phyloP scores from a whole-genome alignment of 441 rosid genomes.

The Populus hybrid region DNA sequence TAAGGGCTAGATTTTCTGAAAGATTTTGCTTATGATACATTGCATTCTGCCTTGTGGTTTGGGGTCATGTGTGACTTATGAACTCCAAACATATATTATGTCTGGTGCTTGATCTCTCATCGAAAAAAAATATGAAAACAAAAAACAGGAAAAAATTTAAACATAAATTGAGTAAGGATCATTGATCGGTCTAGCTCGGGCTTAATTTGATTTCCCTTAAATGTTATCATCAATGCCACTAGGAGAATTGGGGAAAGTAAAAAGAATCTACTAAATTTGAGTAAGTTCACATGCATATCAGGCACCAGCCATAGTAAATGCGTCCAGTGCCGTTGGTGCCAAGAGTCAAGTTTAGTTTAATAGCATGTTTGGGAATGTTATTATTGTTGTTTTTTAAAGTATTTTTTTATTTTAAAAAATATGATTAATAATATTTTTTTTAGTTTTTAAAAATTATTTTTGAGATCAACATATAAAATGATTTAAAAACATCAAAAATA shows the following conservation, averaged over 20 bases:
- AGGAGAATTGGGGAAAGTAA: not conserved
- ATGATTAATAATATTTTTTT: too few species aligned
- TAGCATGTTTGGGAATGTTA: too few species aligned
- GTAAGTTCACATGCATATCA: not conserved
- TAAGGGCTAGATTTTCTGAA: not conserved
- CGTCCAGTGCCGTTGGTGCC: not conserved
- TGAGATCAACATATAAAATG: too few species aligned
- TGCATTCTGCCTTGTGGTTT: conserved; percentile 11
- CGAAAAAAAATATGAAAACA: too few species aligned
- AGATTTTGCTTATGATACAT: conserved; percentile 10
- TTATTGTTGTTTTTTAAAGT: too few species aligned
- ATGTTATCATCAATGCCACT: not conserved
- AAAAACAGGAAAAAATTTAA: too few species aligned
- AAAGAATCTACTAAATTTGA: not conserved
- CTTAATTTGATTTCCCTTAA: not conserved
- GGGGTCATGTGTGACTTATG: not conserved
- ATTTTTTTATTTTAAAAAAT: too few species aligned
- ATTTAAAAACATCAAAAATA: too few species aligned
- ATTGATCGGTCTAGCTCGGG: not conserved
- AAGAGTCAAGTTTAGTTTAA: not conserved
- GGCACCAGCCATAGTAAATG: not conserved
- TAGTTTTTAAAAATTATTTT: too few species aligned
- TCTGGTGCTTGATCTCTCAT: too few species aligned
- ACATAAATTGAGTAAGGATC: not conserved
- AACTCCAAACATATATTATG: too few species aligned